Evolutionary conservation across 225 moss, liverwort and hornwort genomes (phyloP), one percentile per base, ranked within the genome.

Genomic region (Rhytidiadelphus loreus): DNA sequence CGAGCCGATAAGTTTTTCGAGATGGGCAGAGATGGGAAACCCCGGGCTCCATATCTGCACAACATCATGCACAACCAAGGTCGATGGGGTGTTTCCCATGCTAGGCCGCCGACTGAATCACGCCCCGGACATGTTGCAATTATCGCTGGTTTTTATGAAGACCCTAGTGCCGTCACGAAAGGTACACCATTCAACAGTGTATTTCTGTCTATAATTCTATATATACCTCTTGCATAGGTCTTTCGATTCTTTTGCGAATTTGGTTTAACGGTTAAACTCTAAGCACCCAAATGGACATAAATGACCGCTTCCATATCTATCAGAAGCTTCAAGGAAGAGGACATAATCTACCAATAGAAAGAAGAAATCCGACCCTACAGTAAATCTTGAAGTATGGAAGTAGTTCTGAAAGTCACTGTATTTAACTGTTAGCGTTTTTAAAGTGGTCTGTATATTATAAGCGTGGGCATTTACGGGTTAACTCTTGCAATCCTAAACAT

Each of bases 151-250:
- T 96, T 99, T 89, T 99, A 99, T 84, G 98, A 99, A 92, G 98
- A 99, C 87, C 98, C 98, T 59, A 99, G 98, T 92, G 98, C 98
- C 77, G 97, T 99, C 77, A 99, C 98, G n/a, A 99, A 99, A 99
- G 98, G 98, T 97, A 88, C 28, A 32, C 32, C 59, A 58, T 57
- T 76, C 64, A 83, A 80, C 37, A 82, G 24, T 21, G 43, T 87
- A 57, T 59, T 72, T 77, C 48, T 87, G 33, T 83, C 57, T 86
- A 29, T 44, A 12, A 56, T 75, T 84, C 57, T 75, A 62, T 55
- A 46, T 48, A 63, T 15, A 58, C 43, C 30, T 77, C 75, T 85
- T 71, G 39, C 70, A 33, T 24, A 81, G 65, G 72, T 56, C 39
- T 48, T 43, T 86, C 39, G 75, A 16, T 61, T 44, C 69, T 83